Percentiles rank a stretch among this genome's conserved stretches.
Evolutionary conservation across 371 early-diverging fungal genomes (phyloP).

Genomic region (Zychaea mexicana): DNA sequence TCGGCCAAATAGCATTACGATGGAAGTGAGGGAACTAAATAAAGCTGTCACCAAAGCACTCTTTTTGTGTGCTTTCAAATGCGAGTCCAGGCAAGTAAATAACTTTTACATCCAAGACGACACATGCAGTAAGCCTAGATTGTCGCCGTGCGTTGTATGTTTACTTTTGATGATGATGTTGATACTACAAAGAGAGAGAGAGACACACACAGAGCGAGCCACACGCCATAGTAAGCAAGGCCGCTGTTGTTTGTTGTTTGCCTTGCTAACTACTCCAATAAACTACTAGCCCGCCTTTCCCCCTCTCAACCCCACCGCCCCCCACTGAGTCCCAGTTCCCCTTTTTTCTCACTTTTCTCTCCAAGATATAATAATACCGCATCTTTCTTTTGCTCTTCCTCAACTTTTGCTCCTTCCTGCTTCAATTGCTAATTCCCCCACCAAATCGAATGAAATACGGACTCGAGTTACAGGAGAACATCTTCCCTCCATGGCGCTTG

Average conservation of each 20-base stretch:
- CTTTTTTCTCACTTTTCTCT: neutral
- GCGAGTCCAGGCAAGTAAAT: neutral
- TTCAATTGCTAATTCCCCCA: constrained; percentile 13
- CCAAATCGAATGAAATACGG: constrained; percentile 44
- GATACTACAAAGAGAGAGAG: too few relatives aligned
- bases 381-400: constrained; percentile 1
- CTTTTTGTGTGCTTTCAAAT: neutral
- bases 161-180: too few relatives aligned
- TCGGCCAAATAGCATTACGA: neutral
- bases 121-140: constrained; percentile 1
- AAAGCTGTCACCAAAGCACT: too few relatives aligned
- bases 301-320: neutral
- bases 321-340: neutral
- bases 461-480: constrained; percentile 42
- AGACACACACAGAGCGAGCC: too few relatives aligned
- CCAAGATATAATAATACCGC: neutral
- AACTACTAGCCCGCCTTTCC: neutral
- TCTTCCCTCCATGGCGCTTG: constrained; percentile 75
- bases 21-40: neutral
- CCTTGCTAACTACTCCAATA: too few relatives aligned
- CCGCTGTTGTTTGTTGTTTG: neutral
- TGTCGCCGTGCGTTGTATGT: neutral
- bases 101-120: constrained; percentile 1
- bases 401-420: constrained; percentile 10
- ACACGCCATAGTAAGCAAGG: neutral